Conservation (phyloP, 371 early-diverging fungal genomes). For the Rhizopus delemar region DNA sequence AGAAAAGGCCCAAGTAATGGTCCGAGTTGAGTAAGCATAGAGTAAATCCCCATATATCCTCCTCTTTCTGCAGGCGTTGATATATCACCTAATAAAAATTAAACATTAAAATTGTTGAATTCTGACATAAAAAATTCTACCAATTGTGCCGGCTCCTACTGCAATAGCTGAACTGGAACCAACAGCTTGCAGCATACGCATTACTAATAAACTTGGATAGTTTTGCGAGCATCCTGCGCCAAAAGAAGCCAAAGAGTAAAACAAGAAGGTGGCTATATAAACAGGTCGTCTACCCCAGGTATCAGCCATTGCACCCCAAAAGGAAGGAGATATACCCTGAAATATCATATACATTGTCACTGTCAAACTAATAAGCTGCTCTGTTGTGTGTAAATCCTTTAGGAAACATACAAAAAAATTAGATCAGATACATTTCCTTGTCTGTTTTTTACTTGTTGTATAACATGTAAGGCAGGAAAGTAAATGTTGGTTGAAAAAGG, state of each 20-base stretch:
- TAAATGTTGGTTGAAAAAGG: slow-evolving; percentile 28
- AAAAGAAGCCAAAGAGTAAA: slow-evolving; percentile 60
- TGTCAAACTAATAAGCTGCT: slow-evolving; percentile 30
- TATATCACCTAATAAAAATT: slow-evolving; percentile 8
- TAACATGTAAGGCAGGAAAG: slow-evolving; percentile 19
- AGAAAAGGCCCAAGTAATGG: slow-evolving; percentile 55
- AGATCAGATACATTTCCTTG: not conserved
- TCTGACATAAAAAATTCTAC: slow-evolving; percentile 20
- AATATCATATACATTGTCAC: slow-evolving; percentile 37
- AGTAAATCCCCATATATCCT: slow-evolving; percentile 61
- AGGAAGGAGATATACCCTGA: slow-evolving; percentile 38
- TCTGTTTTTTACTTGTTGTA: slow-evolving; percentile 11
- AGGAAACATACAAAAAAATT: not conserved
- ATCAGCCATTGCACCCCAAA: slow-evolving; percentile 72
- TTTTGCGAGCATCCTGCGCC: slow-evolving; percentile 54
- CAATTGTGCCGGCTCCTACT: slow-evolving; percentile 31
- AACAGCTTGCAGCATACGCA: slow-evolving; percentile 61
- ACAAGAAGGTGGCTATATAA: slow-evolving; percentile 55
- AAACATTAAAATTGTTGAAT: not conserved
- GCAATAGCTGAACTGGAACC: slow-evolving; percentile 65
- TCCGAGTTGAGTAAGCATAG: slow-evolving; percentile 35
- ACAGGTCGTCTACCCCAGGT: slow-evolving; percentile 61
- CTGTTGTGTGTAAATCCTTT: slow-evolving; percentile 26
- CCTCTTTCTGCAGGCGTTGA: slow-evolving; percentile 43
- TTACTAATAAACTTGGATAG: slow-evolving; percentile 49